A percentile compares a stretch with the other conserved stretches of the same genome.
These are phyloP conservation scores for Alternaria sp. DNA, from an alignment of 2,329 filamentous ascomycete species.

Conservation along the genomic window DNA sequence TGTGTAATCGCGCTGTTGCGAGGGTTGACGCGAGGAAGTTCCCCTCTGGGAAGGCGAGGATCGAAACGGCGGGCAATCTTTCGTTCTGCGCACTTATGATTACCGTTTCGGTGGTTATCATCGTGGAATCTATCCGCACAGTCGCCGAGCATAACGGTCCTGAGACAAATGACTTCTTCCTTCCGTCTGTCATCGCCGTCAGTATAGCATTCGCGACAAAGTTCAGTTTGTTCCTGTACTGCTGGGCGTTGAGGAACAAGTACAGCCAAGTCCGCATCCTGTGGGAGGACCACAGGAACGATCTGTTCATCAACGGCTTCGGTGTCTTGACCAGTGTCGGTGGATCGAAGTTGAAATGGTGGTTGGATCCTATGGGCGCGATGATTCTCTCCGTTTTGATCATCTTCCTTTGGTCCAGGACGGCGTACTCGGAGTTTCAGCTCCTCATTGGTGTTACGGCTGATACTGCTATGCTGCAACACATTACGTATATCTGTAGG, in stretches of 20 bases:
- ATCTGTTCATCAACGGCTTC: slow-evolving; percentile 94
- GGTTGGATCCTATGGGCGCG: slow-evolving; percentile 92
- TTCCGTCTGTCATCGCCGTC: slow-evolving; percentile 86
- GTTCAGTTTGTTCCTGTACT: slow-evolving; percentile 83
- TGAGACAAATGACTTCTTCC: slow-evolving; percentile 69
- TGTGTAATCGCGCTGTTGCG: slow-evolving; percentile 86
- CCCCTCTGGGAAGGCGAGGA: slow-evolving; percentile 88
- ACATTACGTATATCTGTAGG: slow-evolving; percentile 89
- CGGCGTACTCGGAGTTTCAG: slow-evolving; percentile 87
- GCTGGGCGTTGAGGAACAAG: slow-evolving; percentile 86
- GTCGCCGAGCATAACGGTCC: slow-evolving; percentile 59
- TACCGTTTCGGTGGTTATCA: slow-evolving; percentile 86
- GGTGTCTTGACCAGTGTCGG: slow-evolving; percentile 91
- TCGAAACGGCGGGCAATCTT: slow-evolving; percentile 96
- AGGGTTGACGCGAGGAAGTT: slow-evolving; percentile 85
- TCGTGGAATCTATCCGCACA: slow-evolving; percentile 82
- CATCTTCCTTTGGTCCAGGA: slow-evolving; percentile 79
- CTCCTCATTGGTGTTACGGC: slow-evolving; percentile 89
- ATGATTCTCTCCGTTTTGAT: slow-evolving; percentile 82
- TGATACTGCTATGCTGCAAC: slow-evolving; percentile 82
- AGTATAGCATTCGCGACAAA: slow-evolving; percentile 85
- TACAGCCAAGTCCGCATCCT: slow-evolving; percentile 92
- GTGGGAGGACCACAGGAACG: slow-evolving; percentile 97
- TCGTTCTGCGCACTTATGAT: slow-evolving; percentile 97
- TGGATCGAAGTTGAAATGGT: slow-evolving; percentile 87